Conservation (phyloP, 2,329 filamentous ascomycete species). For the Penicillium sp. region DNA sequence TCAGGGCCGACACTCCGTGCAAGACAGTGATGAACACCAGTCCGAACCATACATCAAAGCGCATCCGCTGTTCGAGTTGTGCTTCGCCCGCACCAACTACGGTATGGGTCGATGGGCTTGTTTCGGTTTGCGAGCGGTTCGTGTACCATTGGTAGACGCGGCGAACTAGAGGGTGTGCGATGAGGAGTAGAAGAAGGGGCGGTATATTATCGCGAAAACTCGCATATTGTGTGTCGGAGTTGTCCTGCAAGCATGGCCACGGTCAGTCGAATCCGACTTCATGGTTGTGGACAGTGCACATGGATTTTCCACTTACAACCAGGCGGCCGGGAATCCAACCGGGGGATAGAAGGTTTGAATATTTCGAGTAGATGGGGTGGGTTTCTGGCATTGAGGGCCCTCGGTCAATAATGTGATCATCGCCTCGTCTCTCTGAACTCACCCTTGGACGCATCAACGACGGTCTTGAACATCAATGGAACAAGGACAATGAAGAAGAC, state of each 20-base stretch:
- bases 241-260: slow-evolving; percentile 61
- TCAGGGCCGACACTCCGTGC: slow-evolving; percentile 82
- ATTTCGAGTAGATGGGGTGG: slow-evolving; percentile 78
- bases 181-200: slow-evolving; percentile 71
- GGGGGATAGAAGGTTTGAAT: slow-evolving; percentile 66
- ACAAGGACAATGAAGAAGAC: slow-evolving; percentile 65
- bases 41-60: slow-evolving; percentile 83
- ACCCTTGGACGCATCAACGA: slow-evolving; percentile 83
- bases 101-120: slow-evolving; percentile 19
- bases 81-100: slow-evolving; percentile 49
- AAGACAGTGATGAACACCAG: slow-evolving; percentile 74
- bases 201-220: slow-evolving; percentile 85
- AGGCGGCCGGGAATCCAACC: slow-evolving; percentile 93
- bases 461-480: slow-evolving; percentile 88
- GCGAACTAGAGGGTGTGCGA: slow-evolving; percentile 78
- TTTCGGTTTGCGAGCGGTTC: slow-evolving; percentile 41
- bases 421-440: slow-evolving; percentile 30
- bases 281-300: background rate
- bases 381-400: slow-evolving; percentile 56
- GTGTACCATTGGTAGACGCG: slow-evolving; percentile 65
- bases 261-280: slow-evolving; percentile 11
- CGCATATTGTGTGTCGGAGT: slow-evolving; percentile 84
- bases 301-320: slow-evolving; percentile 61
- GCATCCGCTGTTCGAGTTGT: slow-evolving; percentile 68
- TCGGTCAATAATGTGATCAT: slow-evolving; percentile 15